These are phyloP conservation scores for Termitomyces sp. DNA, from an alignment of 768 basidiomycete genomes.

Conservation along the genomic window DNA sequence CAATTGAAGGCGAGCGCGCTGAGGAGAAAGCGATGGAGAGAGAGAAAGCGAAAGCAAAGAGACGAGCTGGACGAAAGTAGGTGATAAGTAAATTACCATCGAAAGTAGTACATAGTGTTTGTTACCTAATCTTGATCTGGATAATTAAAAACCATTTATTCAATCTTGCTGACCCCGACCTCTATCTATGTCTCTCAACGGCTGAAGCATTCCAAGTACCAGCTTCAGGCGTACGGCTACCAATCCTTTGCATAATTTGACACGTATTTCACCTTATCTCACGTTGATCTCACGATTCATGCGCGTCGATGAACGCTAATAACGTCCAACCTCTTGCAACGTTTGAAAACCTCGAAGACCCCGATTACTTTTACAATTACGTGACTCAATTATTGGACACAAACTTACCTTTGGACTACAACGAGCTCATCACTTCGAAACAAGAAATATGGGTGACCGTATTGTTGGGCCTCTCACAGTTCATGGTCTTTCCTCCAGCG, in stretches of 20 bases:
- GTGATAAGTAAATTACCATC: too few species aligned
- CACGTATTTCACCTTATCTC: neutral
- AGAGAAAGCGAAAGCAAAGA: slow-evolving; percentile 76
- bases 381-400: slow-evolving; percentile 18
- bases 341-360: slow-evolving; percentile 18
- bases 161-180: neutral
- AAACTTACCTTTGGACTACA: slow-evolving; percentile 15
- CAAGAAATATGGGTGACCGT: slow-evolving; percentile 49
- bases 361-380: slow-evolving; percentile 19
- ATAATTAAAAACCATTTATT: neutral
- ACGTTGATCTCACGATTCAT: neutral
- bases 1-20: slow-evolving; percentile 83
- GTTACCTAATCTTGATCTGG: slow-evolving; percentile 10
- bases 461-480: slow-evolving; percentile 50
- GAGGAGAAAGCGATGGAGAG: slow-evolving; percentile 93
- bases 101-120: neutral
- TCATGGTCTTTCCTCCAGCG: slow-evolving; percentile 55
- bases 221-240: neutral
- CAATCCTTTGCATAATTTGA: neutral
- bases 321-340: slow-evolving; percentile 15
- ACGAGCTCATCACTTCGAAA: slow-evolving; percentile 27
- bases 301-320: slow-evolving; percentile 16
- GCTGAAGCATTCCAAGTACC: neutral
- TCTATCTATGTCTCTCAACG: neutral
- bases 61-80: slow-evolving; percentile 73